Percentiles rank a stretch among this genome's conserved stretches.
Conservation (phyloP, 257 asterid genomes). For the Echium plantagineum region DNA sequence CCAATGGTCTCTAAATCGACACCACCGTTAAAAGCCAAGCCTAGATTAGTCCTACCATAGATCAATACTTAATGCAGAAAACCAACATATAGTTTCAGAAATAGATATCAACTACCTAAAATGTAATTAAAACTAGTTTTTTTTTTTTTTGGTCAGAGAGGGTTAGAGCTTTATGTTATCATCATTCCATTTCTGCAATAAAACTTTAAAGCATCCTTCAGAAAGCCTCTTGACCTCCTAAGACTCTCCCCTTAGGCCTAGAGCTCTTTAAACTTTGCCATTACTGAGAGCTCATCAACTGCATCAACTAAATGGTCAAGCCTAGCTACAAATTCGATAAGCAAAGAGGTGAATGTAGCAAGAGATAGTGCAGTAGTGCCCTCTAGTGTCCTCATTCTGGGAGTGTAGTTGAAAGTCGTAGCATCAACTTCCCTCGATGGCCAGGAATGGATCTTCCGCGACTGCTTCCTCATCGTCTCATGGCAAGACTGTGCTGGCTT, state of each 20-base stretch:
- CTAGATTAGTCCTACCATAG: background rate
- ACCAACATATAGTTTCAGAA: background rate
- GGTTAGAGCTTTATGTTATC: background rate
- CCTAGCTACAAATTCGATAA: constrained; percentile 57
- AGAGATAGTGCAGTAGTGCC: constrained; percentile 46
- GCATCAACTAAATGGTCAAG: constrained; percentile 67
- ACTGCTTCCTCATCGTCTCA: constrained; percentile 49
- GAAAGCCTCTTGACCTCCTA: background rate
- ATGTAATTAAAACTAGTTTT: background rate
- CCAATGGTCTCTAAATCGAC: too few species aligned
- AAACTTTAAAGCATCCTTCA: background rate
- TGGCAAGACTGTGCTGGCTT: constrained; percentile 26
- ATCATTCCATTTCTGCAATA: background rate
- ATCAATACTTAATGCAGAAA: background rate
- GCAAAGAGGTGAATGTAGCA: constrained; percentile 51
- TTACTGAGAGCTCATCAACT: constrained; percentile 43
- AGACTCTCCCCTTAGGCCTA: constrained; percentile 1
- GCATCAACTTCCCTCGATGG: constrained; percentile 55
- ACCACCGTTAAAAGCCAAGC: too few species aligned
- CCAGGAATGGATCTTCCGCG: constrained; percentile 54
- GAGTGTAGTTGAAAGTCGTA: constrained; percentile 15
- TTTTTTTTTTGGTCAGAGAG: too few species aligned
- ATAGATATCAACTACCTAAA: background rate
- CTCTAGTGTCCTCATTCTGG: constrained; percentile 40
- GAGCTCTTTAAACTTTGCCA: constrained; percentile 43